Percentiles rank a stretch among this genome's conserved stretches.
Evolutionary conservation across 306 rosid genomes (phyloP).

Genomic region (barrel medic (Medicago truncatula)): DNA sequence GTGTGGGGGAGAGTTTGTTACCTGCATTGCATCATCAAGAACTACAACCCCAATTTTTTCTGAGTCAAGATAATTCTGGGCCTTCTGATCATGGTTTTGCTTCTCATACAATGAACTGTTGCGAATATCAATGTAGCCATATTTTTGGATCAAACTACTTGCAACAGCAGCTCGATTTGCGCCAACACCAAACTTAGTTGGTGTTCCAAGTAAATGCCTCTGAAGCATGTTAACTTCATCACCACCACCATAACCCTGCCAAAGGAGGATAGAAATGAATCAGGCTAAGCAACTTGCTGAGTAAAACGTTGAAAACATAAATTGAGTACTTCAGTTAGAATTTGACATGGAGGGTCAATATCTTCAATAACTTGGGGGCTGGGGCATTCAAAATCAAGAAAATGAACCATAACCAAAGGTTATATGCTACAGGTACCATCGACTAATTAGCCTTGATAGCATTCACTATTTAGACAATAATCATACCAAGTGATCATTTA

Average conservation of each 20-base stretch:
- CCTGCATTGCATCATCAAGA: constrained; percentile 98
- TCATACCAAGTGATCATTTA: too few species aligned
- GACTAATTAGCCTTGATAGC: too few species aligned
- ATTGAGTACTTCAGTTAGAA: not conserved
- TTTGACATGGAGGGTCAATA: constrained; percentile 17
- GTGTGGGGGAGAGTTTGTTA: constrained; percentile 23
- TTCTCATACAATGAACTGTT: constrained; percentile 43
- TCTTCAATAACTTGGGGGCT: constrained; percentile 18
- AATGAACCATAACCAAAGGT: not conserved
- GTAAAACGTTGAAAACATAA: not conserved
- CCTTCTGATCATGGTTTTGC: constrained; percentile 37
- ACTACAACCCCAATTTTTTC: constrained; percentile 65
- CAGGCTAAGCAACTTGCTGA: constrained; percentile 13
- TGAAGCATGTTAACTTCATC: constrained; percentile 91
- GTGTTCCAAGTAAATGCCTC: constrained; percentile 75
- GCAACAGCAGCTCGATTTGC: constrained; percentile 73
- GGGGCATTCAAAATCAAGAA: constrained; percentile 7
- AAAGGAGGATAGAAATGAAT: constrained; percentile 35
- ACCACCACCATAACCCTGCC: constrained; percentile 94
- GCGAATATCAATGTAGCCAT: constrained; percentile 63
- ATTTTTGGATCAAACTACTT: constrained; percentile 55
- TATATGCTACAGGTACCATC: too few species aligned
- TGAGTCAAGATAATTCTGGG: constrained; percentile 43
- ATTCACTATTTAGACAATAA: too few species aligned
- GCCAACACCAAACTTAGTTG: constrained; percentile 78